Base-by-base conservation (phyloP, 306 rosid species). In the Boehmeria nivea region DNA sequence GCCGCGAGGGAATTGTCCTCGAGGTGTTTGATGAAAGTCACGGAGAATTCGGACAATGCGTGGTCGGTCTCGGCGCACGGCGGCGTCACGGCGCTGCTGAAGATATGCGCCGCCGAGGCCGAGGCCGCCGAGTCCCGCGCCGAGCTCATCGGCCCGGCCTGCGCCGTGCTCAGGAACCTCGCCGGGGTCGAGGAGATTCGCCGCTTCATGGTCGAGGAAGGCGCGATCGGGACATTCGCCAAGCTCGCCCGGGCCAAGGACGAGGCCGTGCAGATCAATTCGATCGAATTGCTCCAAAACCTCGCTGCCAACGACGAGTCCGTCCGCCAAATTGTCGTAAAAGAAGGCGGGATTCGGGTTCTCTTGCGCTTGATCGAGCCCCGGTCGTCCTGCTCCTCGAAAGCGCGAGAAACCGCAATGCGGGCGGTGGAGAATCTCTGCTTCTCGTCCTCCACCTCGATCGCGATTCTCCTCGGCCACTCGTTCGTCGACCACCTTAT, bases 41-140 rank as follows among this genome's bases (percentile, higher is more conserved):
- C 97, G 1, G 86, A 76, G 76, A 85, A 89, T 81, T 81, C 93
- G 0, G 88, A 85, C 24, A 89, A 89, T 47, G 88, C 87, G 37
- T 89, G 97, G 97, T 78, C 88, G 19, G 87, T 89, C 58, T 89
- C 95, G 1, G 88, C 91, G 58, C 97, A 89, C 23, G 97, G 97
- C 4, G 97, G 97, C 31, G 87, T 89, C 44, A 83, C 88, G 3
- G 75, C 81, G 17, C 61, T 85, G 72, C 78, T 85, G 46, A 89
- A 77, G 51, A 74, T 85, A 22, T 88, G 96, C 63, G 54, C 69
- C 0, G n/a, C n/a, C n/a, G n/a, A n/a, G 42, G 62, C 47, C 11
- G 36, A 31, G 8, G 40, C 62, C 48, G 68, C 3, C 21, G 82
- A 76, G 48, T 66, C 58, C 12, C 56, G 74, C 43, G 50, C 71